Conservation (phyloP, 495 filamentous ascomycete genomes). For the Aspergillus carlsbadensis region DNA sequence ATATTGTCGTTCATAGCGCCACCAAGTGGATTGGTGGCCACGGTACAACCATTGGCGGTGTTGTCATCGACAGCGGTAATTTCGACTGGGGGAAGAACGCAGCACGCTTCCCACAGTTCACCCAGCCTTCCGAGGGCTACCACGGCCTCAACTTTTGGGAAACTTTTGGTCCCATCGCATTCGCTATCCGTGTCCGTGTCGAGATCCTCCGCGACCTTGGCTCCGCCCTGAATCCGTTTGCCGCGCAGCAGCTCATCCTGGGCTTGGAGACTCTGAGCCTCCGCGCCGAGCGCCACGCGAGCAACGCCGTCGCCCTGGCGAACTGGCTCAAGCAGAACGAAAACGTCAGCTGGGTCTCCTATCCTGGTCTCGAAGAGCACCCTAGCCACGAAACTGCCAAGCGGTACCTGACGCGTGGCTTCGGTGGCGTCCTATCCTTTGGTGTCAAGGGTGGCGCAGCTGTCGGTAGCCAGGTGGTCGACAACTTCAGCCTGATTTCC, state of each 20-base stretch:
- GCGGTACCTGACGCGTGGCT: constrained; percentile 86
- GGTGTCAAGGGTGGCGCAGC: constrained; percentile 85
- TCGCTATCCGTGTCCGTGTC: constrained; percentile 76
- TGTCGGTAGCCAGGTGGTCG: constrained; percentile 84
- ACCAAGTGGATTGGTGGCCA: constrained; percentile 99
- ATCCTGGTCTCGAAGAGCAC: constrained; percentile 85
- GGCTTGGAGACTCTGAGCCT: constrained; percentile 90
- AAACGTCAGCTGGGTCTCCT: constrained; percentile 90
- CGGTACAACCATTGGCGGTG: constrained; percentile 90
- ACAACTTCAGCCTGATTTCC: constrained; percentile 92
- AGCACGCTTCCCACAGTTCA: constrained; percentile 89
- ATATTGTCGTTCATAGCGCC: constrained; percentile 93
- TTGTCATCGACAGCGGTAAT: constrained; percentile 88
- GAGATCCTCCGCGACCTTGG: constrained; percentile 91
- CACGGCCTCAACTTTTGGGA: constrained; percentile 98
- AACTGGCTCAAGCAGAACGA: constrained; percentile 80
- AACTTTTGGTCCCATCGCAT: constrained; percentile 84
- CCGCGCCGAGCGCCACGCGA: constrained; percentile 81
- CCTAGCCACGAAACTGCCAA: constrained; percentile 77
- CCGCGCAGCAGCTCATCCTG: constrained; percentile 87
- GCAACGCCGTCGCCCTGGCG: constrained; percentile 80
- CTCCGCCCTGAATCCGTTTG: constrained; percentile 84
- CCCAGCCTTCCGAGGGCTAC: constrained; percentile 89
- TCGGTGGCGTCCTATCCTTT: constrained; percentile 89
- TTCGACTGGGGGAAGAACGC: constrained; percentile 95